Evolutionary conservation across 768 basidiomycete genomes (phyloP).

Genomic region (Trametes sanguinea): DNA sequence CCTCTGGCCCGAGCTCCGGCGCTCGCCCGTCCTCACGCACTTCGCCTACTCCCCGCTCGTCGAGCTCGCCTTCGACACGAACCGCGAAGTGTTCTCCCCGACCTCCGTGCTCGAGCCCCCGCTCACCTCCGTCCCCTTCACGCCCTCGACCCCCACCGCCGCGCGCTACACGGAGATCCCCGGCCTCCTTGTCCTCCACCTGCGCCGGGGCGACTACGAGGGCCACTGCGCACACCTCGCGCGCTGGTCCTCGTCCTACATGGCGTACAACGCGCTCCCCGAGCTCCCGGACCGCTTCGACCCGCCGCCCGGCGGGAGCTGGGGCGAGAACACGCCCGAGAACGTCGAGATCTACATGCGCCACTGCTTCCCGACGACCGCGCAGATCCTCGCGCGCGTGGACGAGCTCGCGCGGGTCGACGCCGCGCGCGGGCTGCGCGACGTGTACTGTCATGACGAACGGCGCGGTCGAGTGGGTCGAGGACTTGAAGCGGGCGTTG

Average conservation of each 20-base stretch:
- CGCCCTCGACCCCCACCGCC: conserved; percentile 4
- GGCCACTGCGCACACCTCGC: conserved; percentile 49
- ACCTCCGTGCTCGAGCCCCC: conserved; percentile 7
- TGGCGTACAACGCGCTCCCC: conserved; percentile 55
- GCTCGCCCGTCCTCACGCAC: conserved; percentile 25
- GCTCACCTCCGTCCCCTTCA: conserved; percentile 12
- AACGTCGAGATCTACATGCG: conserved; percentile 36
- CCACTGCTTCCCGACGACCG: conserved; percentile 57
- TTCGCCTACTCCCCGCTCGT: conserved; percentile 29
- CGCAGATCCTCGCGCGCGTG: conserved; percentile 50
- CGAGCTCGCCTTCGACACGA: conserved; percentile 26
- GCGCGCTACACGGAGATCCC: conserved; percentile 36
- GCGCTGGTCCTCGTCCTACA: conserved; percentile 42
- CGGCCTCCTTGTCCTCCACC: conserved; percentile 57
- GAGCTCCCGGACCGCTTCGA: conserved; percentile 50
- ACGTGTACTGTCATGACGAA: conserved; percentile 70
- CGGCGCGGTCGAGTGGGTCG: conserved; percentile 51
- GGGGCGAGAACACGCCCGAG: conserved; percentile 28
- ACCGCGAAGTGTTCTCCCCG: conserved; percentile 24
- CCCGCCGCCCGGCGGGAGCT: conserved; percentile 27
- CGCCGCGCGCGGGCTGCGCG: conserved; percentile 37
- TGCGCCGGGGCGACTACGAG: conserved; percentile 60
- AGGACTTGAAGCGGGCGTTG: conserved; percentile 45
- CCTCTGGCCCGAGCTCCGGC: conserved; percentile 16
- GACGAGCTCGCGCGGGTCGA: conserved; percentile 26